These are phyloP conservation scores for Mallotus repandus DNA, from an alignment of 441 rosid species.

Conservation along the genomic window DNA sequence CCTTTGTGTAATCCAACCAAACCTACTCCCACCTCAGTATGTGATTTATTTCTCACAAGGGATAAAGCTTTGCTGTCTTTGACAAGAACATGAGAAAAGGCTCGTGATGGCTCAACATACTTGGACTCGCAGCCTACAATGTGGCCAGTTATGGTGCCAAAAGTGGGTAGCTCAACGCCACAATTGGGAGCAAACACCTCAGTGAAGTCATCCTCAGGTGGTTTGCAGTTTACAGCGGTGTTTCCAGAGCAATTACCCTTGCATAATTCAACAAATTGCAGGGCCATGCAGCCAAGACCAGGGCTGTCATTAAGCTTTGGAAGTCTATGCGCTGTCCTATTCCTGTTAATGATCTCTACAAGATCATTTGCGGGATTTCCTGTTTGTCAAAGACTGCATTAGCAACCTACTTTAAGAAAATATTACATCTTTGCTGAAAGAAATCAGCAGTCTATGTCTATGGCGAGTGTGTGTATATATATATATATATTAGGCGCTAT, in stretches of 20 bases:
- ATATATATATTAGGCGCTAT: no score
- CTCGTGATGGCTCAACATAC: constrained; percentile 50
- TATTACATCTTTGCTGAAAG: neutral
- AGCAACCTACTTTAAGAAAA: constrained; percentile 9
- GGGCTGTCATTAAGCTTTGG: constrained; percentile 58
- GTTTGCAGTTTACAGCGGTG: constrained; percentile 57
- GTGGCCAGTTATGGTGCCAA: constrained; percentile 71
- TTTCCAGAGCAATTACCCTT: constrained; percentile 61
- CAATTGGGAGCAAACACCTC: constrained; percentile 84
- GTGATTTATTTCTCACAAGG: constrained; percentile 59
- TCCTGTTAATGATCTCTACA: constrained; percentile 65
- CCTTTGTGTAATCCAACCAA: constrained; percentile 59
- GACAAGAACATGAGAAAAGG: constrained; percentile 59
- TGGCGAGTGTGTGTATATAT: no score
- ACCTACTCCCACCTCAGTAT: constrained; percentile 75
- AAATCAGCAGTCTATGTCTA: no score
- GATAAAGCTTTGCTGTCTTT: constrained; percentile 49
- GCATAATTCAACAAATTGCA: constrained; percentile 70
- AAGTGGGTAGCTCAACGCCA: constrained; percentile 76
- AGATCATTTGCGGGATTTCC: constrained; percentile 81
- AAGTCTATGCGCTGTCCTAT: constrained; percentile 61
- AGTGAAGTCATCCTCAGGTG: constrained; percentile 68
- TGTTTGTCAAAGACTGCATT: constrained; percentile 24
- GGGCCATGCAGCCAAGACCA: constrained; percentile 93
- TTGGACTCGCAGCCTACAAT: constrained; percentile 68